A percentile compares a stretch with the other conserved stretches of the same genome.
phyloP scores from a whole-genome alignment of 352 stramenopile genomes.

The Globisporangium nodosum region DNA sequence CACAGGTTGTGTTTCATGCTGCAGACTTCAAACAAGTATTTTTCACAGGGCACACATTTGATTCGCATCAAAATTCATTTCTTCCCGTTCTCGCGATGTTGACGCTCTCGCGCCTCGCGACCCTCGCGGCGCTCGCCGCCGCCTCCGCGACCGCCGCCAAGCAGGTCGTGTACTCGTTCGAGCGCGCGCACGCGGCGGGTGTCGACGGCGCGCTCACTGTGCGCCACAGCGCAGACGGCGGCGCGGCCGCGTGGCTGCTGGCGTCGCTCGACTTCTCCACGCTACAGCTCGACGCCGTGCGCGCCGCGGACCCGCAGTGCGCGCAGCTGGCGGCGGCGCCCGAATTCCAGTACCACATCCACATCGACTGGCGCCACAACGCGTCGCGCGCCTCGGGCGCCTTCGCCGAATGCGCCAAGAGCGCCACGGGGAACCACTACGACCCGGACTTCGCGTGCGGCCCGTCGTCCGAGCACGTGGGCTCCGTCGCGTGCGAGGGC shows the following conservation, averaged over 20 bases:
- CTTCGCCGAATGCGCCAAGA: conserved; percentile 24
- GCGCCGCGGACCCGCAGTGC: conserved; percentile 14
- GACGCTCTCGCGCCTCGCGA: neutral
- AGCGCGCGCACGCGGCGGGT: conserved; percentile 3
- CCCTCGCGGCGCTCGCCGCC: neutral
- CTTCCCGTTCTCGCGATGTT: neutral
- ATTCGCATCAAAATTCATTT: neutral
- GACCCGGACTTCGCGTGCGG: conserved; percentile 36
- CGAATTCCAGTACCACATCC: conserved; percentile 35
- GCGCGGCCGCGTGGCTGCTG: conserved; percentile 6
- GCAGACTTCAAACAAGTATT: no score
- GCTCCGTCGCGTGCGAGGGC: conserved; percentile 9
- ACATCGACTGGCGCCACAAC: conserved; percentile 26
- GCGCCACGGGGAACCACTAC: conserved; percentile 36
- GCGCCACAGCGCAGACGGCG: conserved; percentile 1
- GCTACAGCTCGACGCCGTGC: conserved; percentile 6
- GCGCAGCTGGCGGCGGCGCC: neutral
- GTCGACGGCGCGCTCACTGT: conserved; percentile 14
- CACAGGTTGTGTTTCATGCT: no score
- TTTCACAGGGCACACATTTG: neutral
- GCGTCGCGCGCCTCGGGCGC: conserved; percentile 18
- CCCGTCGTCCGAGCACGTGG: conserved; percentile 29
- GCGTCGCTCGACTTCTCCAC: conserved; percentile 13
- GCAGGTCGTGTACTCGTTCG: conserved; percentile 17
- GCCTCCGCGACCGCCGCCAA: neutral